A percentile compares a stretch with the other conserved stretches of the same genome.
Conservation (phyloP, 129 eudicot species). For the Arctium minus region DNA sequence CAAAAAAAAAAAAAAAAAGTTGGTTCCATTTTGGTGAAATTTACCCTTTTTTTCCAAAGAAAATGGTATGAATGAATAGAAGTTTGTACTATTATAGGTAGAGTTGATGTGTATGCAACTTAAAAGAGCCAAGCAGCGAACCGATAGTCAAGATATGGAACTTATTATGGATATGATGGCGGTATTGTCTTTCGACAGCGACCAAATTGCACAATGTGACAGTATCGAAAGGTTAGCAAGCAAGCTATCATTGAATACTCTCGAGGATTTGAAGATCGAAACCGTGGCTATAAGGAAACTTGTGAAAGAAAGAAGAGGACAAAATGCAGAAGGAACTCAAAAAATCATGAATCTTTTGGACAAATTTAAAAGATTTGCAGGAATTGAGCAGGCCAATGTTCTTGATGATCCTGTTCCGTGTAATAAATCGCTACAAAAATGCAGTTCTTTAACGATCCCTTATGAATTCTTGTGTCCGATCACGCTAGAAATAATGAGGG, state of each 20-base stretch:
- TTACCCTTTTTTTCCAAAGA: not conserved
- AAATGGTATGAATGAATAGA: not conserved
- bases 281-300: constrained; percentile 54
- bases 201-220: constrained; percentile 55
- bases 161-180: constrained; percentile 74
- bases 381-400: constrained; percentile 43
- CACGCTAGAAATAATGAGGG: constrained; percentile 81
- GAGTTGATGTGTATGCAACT: constrained; percentile 61
- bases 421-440: constrained; percentile 30
- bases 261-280: constrained; percentile 58
- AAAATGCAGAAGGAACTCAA: constrained; percentile 51
- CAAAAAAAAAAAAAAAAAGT: no score
- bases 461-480: constrained; percentile 83
- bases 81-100: constrained; percentile 30
- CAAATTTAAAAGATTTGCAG: constrained; percentile 62
- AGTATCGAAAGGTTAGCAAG: constrained; percentile 66
- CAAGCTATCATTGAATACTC: constrained; percentile 43
- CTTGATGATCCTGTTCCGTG: constrained; percentile 50
- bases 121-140: constrained; percentile 47
- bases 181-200: constrained; percentile 48
- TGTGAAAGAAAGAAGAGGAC: constrained; percentile 51
- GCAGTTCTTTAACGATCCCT: constrained; percentile 45
- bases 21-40: not conserved
- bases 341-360: constrained; percentile 50
- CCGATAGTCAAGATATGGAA: constrained; percentile 83